Conservation (phyloP, 2,329 filamentous ascomycete genomes). For the Monosporascus sp. region DNA sequence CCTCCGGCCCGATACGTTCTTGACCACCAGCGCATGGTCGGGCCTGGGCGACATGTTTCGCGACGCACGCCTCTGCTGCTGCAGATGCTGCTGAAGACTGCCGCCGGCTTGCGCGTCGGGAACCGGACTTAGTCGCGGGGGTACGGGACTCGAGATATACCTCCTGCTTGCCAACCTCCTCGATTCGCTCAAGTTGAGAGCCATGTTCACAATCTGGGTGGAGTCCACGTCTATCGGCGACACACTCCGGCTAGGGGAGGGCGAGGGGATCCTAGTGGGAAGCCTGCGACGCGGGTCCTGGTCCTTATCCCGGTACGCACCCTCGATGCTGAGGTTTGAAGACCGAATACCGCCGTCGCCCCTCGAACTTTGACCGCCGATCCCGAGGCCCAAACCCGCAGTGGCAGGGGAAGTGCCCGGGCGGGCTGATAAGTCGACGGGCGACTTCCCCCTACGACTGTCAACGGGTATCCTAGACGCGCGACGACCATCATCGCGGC, state of each 20-base stretch:
- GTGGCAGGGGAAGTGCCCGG: conserved; percentile 1
- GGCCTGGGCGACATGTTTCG: conserved; percentile 56
- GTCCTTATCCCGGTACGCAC: not conserved
- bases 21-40: conserved; percentile 34
- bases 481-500: conserved; percentile 26
- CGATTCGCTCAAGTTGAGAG: conserved; percentile 80
- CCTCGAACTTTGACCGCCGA: conserved; percentile 10
- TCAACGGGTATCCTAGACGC: conserved; percentile 23
- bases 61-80: conserved; percentile 61
- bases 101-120: conserved; percentile 49
- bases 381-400: conserved; percentile 5
- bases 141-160: conserved; percentile 47
- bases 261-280: conserved; percentile 10
- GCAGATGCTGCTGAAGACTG: conserved; percentile 63
- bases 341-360: conserved; percentile 7
- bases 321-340: not conserved
- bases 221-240: conserved; percentile 64
- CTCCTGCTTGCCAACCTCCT: conserved; percentile 58
- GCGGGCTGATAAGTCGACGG: conserved; percentile 11
- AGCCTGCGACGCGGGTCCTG: conserved; percentile 5
- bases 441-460: conserved; percentile 21
- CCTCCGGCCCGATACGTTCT: conserved; percentile 34
- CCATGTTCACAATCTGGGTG: conserved; percentile 87
- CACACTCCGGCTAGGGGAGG: conserved; percentile 16
- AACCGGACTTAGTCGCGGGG: conserved; percentile 45